phyloP scores from a whole-genome alignment of 345 rosid species.

The Hirschfeldia incana region DNA sequence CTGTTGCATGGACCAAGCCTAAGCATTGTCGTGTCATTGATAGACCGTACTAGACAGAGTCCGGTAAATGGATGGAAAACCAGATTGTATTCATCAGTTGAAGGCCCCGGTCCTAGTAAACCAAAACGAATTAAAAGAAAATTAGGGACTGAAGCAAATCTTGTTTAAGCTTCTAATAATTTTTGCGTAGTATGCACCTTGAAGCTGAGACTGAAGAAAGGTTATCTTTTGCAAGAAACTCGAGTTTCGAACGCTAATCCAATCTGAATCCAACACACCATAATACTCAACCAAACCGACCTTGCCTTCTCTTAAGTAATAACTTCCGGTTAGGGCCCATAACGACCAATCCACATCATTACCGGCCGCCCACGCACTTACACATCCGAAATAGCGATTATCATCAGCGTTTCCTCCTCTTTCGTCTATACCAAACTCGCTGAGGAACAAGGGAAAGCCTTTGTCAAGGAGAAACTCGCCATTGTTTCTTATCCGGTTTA shows the following conservation, averaged over 20 bases:
- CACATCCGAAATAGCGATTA: slow-evolving; percentile 69
- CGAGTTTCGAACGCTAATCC: slow-evolving; percentile 62
- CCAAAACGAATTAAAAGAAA: slow-evolving; percentile 8
- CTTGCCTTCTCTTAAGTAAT: slow-evolving; percentile 74
- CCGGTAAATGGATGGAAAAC: slow-evolving; percentile 84
- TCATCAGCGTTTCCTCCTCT: slow-evolving; percentile 66
- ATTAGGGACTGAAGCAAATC: not conserved
- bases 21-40: slow-evolving; percentile 37
- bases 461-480: slow-evolving; percentile 63
- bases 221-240: slow-evolving; percentile 59
- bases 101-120: slow-evolving; percentile 74
- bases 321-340: slow-evolving; percentile 85
- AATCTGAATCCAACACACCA: slow-evolving; percentile 62
- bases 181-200: slow-evolving; percentile 39
- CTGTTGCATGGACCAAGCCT: slow-evolving; percentile 65
- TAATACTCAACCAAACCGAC: slow-evolving; percentile 63
- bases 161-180: not conserved
- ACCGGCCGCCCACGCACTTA: slow-evolving; percentile 67
- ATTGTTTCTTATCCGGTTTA: slow-evolving; percentile 49
- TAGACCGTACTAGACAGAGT: slow-evolving; percentile 59
- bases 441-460: slow-evolving; percentile 73
- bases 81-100: slow-evolving; percentile 50
- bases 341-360: slow-evolving; percentile 84
- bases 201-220: slow-evolving; percentile 62
- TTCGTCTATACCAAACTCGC: slow-evolving; percentile 77